A percentile compares a stretch with the other conserved stretches of the same genome.
phyloP scores from a whole-genome alignment of 2,329 filamentous ascomycete species.

The Lachnellula arida region DNA sequence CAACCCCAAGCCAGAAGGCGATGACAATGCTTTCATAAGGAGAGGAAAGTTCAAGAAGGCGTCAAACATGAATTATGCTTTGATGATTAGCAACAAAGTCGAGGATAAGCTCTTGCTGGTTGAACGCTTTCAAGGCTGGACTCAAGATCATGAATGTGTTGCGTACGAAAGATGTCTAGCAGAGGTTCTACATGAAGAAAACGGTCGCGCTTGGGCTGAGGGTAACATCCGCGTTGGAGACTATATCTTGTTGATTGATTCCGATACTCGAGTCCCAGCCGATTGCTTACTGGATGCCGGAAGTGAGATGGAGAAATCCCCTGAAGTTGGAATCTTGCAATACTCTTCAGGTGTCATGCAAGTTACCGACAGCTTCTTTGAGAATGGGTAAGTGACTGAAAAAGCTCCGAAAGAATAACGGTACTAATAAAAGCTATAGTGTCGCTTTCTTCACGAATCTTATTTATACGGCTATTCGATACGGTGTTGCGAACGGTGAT shows the following conservation, averaged over 20 bases:
- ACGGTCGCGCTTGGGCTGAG: slow-evolving; percentile 46
- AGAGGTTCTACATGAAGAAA: slow-evolving; percentile 44
- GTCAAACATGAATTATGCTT: slow-evolving; percentile 69
- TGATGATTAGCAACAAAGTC: slow-evolving; percentile 15
- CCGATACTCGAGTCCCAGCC: slow-evolving; percentile 61
- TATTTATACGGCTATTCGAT: slow-evolving; percentile 69
- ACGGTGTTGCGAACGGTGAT: slow-evolving; percentile 65
- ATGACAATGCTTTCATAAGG: slow-evolving; percentile 42
- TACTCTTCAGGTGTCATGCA: slow-evolving; percentile 74
- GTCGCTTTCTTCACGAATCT: slow-evolving; percentile 75
- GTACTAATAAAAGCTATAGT: slow-evolving; percentile 1
- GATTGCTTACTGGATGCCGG: slow-evolving; percentile 67
- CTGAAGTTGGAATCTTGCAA: slow-evolving; percentile 68
- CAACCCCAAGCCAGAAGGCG: slow-evolving; percentile 49
- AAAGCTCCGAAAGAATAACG: background rate
- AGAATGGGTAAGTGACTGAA: slow-evolving; percentile 46
- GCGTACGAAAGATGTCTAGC: slow-evolving; percentile 45
- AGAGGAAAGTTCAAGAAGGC: slow-evolving; percentile 56
- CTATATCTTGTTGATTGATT: slow-evolving; percentile 63
- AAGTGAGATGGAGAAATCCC: slow-evolving; percentile 66
- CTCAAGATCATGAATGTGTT: slow-evolving; percentile 36
- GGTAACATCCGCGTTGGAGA: slow-evolving; percentile 58
- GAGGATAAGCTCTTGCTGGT: slow-evolving; percentile 42
- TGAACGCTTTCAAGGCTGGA: slow-evolving; percentile 5
- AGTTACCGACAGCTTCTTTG: slow-evolving; percentile 66